Conservation (phyloP, 305 asterid genomes). For the Fraxinus greggii region DNA sequence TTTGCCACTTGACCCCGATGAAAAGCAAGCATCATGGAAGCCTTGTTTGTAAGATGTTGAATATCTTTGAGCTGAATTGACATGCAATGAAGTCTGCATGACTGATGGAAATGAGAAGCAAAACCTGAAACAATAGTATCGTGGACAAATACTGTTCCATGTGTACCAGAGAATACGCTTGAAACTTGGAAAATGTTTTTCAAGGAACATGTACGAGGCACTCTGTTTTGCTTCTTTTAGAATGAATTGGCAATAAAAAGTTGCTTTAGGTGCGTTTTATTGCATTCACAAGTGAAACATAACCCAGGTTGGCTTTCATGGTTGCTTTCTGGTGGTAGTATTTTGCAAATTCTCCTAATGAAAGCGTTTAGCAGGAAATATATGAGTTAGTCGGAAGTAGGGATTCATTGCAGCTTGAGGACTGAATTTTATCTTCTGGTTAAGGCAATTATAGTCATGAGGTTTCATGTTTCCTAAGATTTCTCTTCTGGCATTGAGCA, state of each 20-base stretch:
- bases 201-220: not conserved
- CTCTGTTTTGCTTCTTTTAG: not conserved
- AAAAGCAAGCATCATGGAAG: not conserved
- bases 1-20: not conserved
- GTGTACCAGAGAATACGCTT: not conserved
- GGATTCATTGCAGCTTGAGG: slow-evolving; percentile 9
- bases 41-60: not conserved
- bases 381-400: not conserved
- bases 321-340: slow-evolving; percentile 12
- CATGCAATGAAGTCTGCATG: slow-evolving; percentile 10
- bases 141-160: not conserved
- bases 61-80: not conserved
- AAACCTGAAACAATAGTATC: slow-evolving; percentile 14
- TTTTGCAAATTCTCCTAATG: slow-evolving; percentile 3
- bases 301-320: not conserved
- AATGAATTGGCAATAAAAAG: slow-evolving; percentile 7
- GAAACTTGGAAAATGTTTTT: slow-evolving; percentile 10
- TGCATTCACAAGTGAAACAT: not conserved
- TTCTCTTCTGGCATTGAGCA: not conserved
- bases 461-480: not conserved
- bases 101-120: not conserved
- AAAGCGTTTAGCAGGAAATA: slow-evolving; percentile 6
- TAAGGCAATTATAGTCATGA: not conserved
- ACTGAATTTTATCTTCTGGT: not conserved
- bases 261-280: not conserved